Base-by-base conservation (phyloP, 2,329 filamentous ascomycete species). In the Xylariaceae sp. region DNA sequence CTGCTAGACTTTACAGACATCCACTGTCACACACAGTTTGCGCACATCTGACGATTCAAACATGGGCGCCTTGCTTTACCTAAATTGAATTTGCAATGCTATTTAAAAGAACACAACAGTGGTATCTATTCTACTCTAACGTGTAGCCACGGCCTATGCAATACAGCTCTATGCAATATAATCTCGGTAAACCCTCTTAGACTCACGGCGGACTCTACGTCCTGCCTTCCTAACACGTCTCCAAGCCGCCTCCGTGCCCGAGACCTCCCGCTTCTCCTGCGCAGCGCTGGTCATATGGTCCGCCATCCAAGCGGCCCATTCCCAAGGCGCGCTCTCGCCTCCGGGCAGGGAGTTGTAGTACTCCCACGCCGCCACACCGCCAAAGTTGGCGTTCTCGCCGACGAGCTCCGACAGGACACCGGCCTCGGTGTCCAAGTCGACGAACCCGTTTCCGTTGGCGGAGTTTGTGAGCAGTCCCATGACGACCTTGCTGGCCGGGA, bases 341-440 rank as follows among this genome's bases (percentile, higher is more conserved):
- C 82, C 83, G 0, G 87, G 85, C 43, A 81, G 62, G 41, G 83
- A 79, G 67, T 95, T 94, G 67, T 91, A 95, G 61, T 93, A 95
- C 67, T 96, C 90, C 90, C 90, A 96, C 2, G 89, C 89, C 82
- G 93, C 93, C 6, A 96, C 81, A 1, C 90, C 90, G 1, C 89
- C 90, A 61, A 95, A 93, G 1, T 68, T 68, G 1, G 78, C 76
- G 54, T 87, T 87, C 39, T 66, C 60, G 3, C 52, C 55, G n/a
- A 62, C 56, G 19, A 79, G 53, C 3, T 65, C 56, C 11, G 56
- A 51, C 3, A 79, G 57, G 0, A 74, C 70, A 7, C 56, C 47
- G 1, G 64, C 64, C 29, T 77, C 57, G 44, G 72, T 72, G 28
- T 76, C 67, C 43, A 68, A 70, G 4, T 60, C 57, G 9, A 78